Percentiles rank a stretch among this genome's conserved stretches.
These are phyloP conservation scores for Vicia sativa DNA, from an alignment of 306 rosid species.

Conservation along the genomic window DNA sequence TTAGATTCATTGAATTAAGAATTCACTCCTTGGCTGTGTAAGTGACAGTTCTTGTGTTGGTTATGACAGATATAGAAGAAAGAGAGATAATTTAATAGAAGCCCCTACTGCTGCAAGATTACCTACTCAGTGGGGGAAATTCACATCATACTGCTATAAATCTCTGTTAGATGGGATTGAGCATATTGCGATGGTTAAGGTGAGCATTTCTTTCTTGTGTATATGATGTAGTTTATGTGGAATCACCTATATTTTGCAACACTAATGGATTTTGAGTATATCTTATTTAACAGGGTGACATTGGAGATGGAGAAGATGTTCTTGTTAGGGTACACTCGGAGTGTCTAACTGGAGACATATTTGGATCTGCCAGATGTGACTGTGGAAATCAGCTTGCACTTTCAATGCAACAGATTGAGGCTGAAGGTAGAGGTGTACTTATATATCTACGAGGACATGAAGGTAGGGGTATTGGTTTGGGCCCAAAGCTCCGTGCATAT, in stretches of 20 bases:
- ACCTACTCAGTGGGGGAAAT: slow-evolving; percentile 98
- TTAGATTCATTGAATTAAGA: too few species aligned
- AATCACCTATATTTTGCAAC: slow-evolving; percentile 7
- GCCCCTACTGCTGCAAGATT: slow-evolving; percentile 69
- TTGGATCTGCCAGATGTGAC: slow-evolving; percentile 95
- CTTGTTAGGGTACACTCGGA: slow-evolving; percentile 98
- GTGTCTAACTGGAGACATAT: slow-evolving; percentile 97
- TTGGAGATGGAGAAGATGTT: slow-evolving; percentile 83
- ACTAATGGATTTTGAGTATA: slow-evolving; percentile 5
- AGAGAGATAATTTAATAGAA: slow-evolving; percentile 74
- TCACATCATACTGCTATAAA: slow-evolving; percentile 73
- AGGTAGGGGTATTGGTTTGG: slow-evolving; percentile 97
- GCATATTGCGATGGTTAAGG: slow-evolving; percentile 99
- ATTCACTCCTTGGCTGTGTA: too few species aligned
- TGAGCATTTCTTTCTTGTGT: slow-evolving; percentile 43
- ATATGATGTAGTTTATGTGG: slow-evolving; percentile 1
- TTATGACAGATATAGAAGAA: slow-evolving; percentile 83
- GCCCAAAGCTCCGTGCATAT: slow-evolving; percentile 94
- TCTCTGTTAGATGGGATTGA: slow-evolving; percentile 88
- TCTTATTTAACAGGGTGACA: slow-evolving; percentile 69
- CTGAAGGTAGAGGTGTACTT: slow-evolving; percentile 90
- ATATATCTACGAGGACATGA: slow-evolving; percentile 94
- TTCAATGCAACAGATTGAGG: slow-evolving; percentile 94
- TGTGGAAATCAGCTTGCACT: slow-evolving; percentile 91
- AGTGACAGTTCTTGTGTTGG: too few species aligned